phyloP scores from a whole-genome alignment of 805 yeast species.

The Lipomyces lipofer region DNA sequence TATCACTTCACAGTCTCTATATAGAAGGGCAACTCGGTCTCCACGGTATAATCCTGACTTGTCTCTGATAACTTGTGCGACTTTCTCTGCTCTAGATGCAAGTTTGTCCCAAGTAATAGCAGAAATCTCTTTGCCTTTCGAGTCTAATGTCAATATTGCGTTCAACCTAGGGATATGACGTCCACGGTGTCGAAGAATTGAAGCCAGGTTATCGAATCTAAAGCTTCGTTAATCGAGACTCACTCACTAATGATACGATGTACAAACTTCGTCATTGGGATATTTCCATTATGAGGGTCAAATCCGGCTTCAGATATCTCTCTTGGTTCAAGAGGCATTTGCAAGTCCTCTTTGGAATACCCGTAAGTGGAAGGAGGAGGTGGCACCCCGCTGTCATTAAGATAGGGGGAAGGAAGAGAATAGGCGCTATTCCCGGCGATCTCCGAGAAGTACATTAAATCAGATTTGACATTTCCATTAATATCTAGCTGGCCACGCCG shows the following conservation, averaged over 20 bases:
- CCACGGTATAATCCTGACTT: constrained; percentile 72
- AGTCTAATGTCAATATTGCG: constrained; percentile 72
- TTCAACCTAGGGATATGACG: constrained; percentile 60
- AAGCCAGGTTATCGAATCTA: constrained; percentile 70
- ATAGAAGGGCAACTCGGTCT: constrained; percentile 81
- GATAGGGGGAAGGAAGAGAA: not conserved
- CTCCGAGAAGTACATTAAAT: not conserved
- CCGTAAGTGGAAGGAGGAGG: constrained; percentile 16
- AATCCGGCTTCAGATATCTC: constrained; percentile 43
- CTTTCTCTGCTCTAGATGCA: constrained; percentile 76
- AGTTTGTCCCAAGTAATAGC: constrained; percentile 89
- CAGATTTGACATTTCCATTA: too few relatives aligned
- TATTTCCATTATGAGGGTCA: constrained; percentile 41
- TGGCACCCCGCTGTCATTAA: not conserved
- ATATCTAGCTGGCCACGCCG: too few relatives aligned
- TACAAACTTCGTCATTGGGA: constrained; percentile 40
- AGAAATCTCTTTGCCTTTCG: constrained; percentile 75
- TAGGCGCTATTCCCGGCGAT: not conserved
- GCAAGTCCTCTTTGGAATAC: constrained; percentile 39
- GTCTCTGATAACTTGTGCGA: constrained; percentile 79
- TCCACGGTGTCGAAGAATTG: constrained; percentile 73
- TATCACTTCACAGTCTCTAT: constrained; percentile 77
- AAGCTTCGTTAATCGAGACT: too few relatives aligned
- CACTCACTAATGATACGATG: too few relatives aligned
- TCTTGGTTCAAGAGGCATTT: constrained; percentile 66